Evolutionary conservation across 1,139 yeast genomes (phyloP).

Genomic region (Debaryomyces nepalensis): DNA sequence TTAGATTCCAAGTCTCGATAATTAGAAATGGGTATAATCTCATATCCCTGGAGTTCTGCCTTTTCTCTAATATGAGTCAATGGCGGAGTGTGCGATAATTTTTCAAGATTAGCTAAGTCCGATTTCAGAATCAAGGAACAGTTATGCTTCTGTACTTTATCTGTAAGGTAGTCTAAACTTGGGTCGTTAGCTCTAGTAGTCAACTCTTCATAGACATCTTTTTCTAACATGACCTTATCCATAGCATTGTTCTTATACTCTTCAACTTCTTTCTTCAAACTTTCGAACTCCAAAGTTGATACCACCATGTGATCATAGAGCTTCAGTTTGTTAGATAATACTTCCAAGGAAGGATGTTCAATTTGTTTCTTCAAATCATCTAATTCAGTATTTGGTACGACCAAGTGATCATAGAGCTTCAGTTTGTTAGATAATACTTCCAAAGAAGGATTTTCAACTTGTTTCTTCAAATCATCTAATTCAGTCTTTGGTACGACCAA

Average conservation of each 20-base stretch:
- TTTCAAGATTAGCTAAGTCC: conserved; percentile 8
- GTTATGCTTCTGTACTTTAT: conserved; percentile 35
- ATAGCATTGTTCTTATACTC: background rate
- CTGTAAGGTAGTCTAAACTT: conserved; percentile 26
- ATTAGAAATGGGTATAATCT: conserved; percentile 22
- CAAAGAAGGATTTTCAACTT: conserved; percentile 25
- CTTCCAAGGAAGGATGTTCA: conserved; percentile 30
- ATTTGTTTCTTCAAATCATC: conserved; percentile 26
- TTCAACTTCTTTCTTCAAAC: conserved; percentile 19
- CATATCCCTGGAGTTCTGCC: conserved; percentile 23
- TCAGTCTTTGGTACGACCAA: conserved; percentile 28
- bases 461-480: conserved; percentile 28
- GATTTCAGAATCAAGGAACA: conserved; percentile 10
- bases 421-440: conserved; percentile 33
- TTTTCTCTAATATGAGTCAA: conserved; percentile 28
- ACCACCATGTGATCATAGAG: conserved; percentile 23
- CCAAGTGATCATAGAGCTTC: conserved; percentile 18
- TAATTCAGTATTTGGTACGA: conserved; percentile 30
- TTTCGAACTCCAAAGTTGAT: conserved; percentile 24
- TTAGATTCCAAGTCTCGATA: conserved; percentile 27
- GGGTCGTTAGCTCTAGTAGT: conserved; percentile 2
- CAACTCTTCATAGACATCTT: conserved; percentile 1
- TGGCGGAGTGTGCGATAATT: conserved; percentile 7
- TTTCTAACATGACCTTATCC: conserved; percentile 3
- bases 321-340: conserved; percentile 29